Conservation (phyloP, 768 basidiomycete species). For the Cystoderma amianthinum region DNA sequence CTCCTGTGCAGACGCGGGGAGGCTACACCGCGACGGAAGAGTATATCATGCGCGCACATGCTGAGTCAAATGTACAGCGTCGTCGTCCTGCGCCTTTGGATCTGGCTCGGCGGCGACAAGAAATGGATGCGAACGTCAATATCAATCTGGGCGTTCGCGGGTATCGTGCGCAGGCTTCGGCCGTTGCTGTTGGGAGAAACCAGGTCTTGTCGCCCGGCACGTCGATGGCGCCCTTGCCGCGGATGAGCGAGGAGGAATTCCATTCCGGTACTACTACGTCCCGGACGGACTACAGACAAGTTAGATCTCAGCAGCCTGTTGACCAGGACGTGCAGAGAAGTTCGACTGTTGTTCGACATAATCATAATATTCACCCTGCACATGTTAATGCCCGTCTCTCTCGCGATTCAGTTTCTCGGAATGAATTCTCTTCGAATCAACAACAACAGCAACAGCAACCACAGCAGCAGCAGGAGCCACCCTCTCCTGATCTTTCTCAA, state of each 20-base stretch:
- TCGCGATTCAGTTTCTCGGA: slow-evolving; percentile 9
- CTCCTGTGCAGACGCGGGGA: slow-evolving; percentile 26
- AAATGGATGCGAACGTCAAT: slow-evolving; percentile 17
- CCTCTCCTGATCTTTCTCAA: slow-evolving; percentile 3
- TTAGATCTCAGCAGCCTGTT: slow-evolving; percentile 1
- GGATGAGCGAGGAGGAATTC: slow-evolving; percentile 29
- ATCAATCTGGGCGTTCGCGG: slow-evolving; percentile 34
- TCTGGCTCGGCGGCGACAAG: slow-evolving; percentile 15
- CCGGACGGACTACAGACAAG: slow-evolving; percentile 7
- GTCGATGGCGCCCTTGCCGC: background rate
- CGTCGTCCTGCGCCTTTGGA: slow-evolving; percentile 29
- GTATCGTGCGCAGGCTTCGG: slow-evolving; percentile 32
- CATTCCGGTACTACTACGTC: slow-evolving; percentile 14
- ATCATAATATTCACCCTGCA: slow-evolving; percentile 14
- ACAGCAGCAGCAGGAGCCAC: slow-evolving; percentile 7
- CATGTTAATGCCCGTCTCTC: slow-evolving; percentile 19
- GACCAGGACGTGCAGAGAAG: slow-evolving; percentile 3
- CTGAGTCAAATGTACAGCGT: slow-evolving; percentile 20
- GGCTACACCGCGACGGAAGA: slow-evolving; percentile 69
- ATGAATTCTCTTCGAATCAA: slow-evolving; percentile 3
- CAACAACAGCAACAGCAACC: slow-evolving; percentile 11
- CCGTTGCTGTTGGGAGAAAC: slow-evolving; percentile 15
- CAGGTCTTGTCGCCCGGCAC: slow-evolving; percentile 9
- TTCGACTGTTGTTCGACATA: slow-evolving; percentile 8
- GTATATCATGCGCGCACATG: slow-evolving; percentile 54